Evolutionary conservation across 139 green algal species (phyloP).

Genomic region (Auxenochlorella pyrenoidosa): DNA sequence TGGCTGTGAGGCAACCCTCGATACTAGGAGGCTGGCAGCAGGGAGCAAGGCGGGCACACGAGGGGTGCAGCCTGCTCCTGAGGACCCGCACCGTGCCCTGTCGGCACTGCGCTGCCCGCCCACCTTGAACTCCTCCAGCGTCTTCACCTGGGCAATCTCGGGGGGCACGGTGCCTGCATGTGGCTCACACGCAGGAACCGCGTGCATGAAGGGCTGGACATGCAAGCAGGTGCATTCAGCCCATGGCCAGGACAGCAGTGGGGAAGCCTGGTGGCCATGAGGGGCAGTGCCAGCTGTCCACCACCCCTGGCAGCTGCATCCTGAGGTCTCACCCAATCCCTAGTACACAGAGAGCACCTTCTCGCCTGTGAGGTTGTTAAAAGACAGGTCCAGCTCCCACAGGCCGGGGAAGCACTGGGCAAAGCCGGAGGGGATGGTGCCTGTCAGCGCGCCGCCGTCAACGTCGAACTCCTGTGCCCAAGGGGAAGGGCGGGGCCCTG

Average conservation of each 20-base stretch:
- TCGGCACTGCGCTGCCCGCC: too few species aligned
- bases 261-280: too few species aligned
- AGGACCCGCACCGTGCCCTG: too few species aligned
- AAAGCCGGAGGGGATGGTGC: constrained; percentile 39
- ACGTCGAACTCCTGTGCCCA: background rate
- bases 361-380: constrained; percentile 31
- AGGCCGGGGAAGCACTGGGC: constrained; percentile 41
- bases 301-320: background rate
- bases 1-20: background rate
- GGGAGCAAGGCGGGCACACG: too few species aligned
- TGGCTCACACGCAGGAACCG: background rate
- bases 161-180: constrained; percentile 36
- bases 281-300: background rate
- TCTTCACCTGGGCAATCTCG: constrained; percentile 19
- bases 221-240: background rate
- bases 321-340: too few species aligned
- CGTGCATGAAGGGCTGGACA: background rate
- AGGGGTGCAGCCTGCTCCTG: too few species aligned
- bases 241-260: too few species aligned
- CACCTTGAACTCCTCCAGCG: constrained; percentile 47
- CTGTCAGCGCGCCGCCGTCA: constrained; percentile 23
- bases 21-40: too few species aligned
- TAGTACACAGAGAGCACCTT: too few species aligned
- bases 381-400: constrained; percentile 52
- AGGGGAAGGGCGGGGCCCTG: background rate